Conservation (phyloP, 2,329 filamentous ascomycete genomes). For the Aspergillus fijiensis region DNA sequence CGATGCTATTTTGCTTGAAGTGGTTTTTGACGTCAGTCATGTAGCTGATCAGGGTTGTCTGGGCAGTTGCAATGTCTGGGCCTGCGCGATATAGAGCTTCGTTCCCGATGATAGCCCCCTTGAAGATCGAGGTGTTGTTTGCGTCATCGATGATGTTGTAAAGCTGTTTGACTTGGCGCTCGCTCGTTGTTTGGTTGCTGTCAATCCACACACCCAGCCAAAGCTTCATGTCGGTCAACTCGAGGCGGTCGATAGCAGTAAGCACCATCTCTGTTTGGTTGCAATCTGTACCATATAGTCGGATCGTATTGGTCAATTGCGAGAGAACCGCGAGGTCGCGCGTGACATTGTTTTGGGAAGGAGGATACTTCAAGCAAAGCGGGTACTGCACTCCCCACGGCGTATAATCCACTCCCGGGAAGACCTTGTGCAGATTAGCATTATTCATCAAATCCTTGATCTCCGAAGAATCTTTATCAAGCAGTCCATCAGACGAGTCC, state of each 20-base stretch:
- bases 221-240: conserved; percentile 74
- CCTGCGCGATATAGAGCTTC: conserved; percentile 59
- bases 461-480: conserved; percentile 71
- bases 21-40: conserved; percentile 70
- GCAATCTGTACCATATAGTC: conserved; percentile 93
- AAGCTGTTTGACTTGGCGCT: conserved; percentile 78
- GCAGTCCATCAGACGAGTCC: conserved; percentile 61
- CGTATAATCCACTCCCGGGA: conserved; percentile 93
- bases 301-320: conserved; percentile 82
- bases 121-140: conserved; percentile 51
- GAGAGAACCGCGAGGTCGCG: conserved; percentile 86
- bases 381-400: conserved; percentile 89
- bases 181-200: conserved; percentile 76
- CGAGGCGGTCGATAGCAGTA: conserved; percentile 72
- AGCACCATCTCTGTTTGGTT: conserved; percentile 95
- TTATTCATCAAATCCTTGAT: conserved; percentile 83
- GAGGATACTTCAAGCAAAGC: conserved; percentile 71
- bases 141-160: conserved; percentile 71
- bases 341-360: conserved; percentile 92
- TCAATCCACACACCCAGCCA: conserved; percentile 97
- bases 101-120: conserved; percentile 63
- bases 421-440: conserved; percentile 80
- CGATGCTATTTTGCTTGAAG: conserved; percentile 64
- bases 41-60: conserved; percentile 61
- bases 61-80: conserved; percentile 60